Base-by-base conservation (phyloP, 1,139 yeast species). In the Yamadazyma trypodendri region DNA sequence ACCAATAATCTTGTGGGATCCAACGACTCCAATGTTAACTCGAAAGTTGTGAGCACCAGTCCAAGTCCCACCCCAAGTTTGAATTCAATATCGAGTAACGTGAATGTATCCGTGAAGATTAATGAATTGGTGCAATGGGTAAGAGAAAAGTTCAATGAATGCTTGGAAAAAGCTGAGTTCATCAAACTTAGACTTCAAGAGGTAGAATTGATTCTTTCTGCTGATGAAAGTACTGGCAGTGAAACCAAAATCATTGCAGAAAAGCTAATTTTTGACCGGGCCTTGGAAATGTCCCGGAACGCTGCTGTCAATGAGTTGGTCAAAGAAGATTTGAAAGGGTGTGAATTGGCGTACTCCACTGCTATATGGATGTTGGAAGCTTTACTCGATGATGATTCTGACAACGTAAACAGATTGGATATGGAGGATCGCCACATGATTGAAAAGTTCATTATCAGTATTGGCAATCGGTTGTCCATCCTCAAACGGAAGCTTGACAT, bases 281-380 rank as follows among this genome's bases (percentile, higher is more conserved):
- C 97, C 1, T 72, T 90, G 52, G 97, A 92, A 52, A 86, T 90
- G 71, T 85, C 96, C 2, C 77, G 95, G 50, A 80, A 80, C 40
- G 96, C 97, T 0, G 97, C 97, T 0, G 84, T 84, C 37, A 81
- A 83, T 55, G 98, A 92, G 60, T 69, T 88, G 49, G 79, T 79
- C 20, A 84, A 85, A 32, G 87, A 81, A 42, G 90, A 85, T 55
- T 64, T 86, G 39, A 72, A 75, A 34, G 88, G 85, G 7, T 90
- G 97, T 61, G 96, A 89, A 60, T 63, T 85, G 45, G 85, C 92
- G 3, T 92, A 92, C 57, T 87, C 95, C 7, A 86, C 96, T 0
- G 84, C 96, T 0, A 77, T 90, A 40, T 90, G 97, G 97, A 87
- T 92, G 96, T 65, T 92, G 51, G 95, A 88, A 55, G 88, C 96